phyloP scores from a whole-genome alignment of 768 basidiomycete species.

The Favolaschia claudopus region DNA sequence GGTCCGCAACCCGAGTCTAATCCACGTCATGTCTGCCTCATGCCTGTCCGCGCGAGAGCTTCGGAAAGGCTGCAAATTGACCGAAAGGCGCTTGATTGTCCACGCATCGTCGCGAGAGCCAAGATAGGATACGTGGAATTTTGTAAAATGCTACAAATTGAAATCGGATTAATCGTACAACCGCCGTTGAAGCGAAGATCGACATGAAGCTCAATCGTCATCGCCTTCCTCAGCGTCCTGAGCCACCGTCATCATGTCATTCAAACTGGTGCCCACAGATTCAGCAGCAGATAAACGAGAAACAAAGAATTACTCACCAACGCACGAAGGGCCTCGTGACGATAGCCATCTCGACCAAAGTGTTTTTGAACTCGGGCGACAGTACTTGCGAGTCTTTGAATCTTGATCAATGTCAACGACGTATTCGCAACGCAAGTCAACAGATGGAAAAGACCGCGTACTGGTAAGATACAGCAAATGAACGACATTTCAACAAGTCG shows the following conservation, averaged over 20 bases:
- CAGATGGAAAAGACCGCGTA: conserved; percentile 40
- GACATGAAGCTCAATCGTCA: conserved; percentile 28
- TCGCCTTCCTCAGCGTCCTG: conserved; percentile 40
- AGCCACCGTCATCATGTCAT: conserved; percentile 73
- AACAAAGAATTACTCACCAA: conserved; percentile 53
- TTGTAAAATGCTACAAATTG: no score
- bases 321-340: conserved; percentile 82
- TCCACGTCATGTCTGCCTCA: conserved; percentile 24
- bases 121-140: no score
- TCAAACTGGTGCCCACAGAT: conserved; percentile 56
- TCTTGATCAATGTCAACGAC: conserved; percentile 51
- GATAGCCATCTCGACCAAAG: conserved; percentile 58
- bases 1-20: conserved; percentile 25
- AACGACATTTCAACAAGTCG: conserved; percentile 86
- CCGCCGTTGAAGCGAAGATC: background rate
- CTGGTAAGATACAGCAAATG: conserved; percentile 73
- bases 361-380: conserved; percentile 67
- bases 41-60: conserved; percentile 1
- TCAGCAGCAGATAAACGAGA: conserved; percentile 4
- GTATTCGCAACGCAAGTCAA: background rate
- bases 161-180: no score
- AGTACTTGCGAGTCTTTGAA: conserved; percentile 82
- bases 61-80: no score
- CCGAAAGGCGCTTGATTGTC: no score
- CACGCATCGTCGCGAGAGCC: no score